Conservation (phyloP, 805 yeast species). For the Yamadazyma tumulicola region DNA sequence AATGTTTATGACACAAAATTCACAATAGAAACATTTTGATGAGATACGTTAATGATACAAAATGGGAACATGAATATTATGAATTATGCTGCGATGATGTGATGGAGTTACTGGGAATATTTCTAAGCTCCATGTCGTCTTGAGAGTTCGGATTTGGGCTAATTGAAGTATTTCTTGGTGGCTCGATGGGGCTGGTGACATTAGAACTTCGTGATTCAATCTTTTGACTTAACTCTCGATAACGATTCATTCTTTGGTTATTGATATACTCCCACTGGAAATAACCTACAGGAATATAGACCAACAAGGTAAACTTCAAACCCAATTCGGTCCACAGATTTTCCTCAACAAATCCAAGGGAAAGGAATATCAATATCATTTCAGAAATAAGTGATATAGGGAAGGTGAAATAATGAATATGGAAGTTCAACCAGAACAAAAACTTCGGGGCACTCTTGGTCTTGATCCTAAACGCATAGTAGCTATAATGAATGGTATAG, state of each 20-base stretch:
- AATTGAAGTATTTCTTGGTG: not conserved
- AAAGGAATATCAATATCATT: slow-evolving; percentile 31
- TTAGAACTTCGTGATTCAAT: slow-evolving; percentile 1
- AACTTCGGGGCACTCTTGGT: slow-evolving; percentile 33
- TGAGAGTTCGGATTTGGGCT: not conserved
- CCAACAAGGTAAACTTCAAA: slow-evolving; percentile 23
- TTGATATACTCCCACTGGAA: slow-evolving; percentile 30
- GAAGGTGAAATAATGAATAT: slow-evolving; percentile 30
- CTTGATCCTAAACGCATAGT: slow-evolving; percentile 33
- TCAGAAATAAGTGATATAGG: slow-evolving; percentile 33
- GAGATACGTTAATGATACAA: too few species aligned
- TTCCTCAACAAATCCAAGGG: slow-evolving; percentile 29
- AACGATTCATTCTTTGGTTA: slow-evolving; percentile 9
- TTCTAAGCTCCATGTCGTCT: slow-evolving; percentile 10
- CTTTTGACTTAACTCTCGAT: slow-evolving; percentile 7
- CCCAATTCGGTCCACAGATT: slow-evolving; percentile 22
- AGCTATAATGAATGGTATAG: slow-evolving; percentile 29
- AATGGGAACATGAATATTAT: too few species aligned
- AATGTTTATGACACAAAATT: too few species aligned
- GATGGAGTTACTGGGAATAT: slow-evolving; percentile 1
- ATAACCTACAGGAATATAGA: slow-evolving; percentile 36
- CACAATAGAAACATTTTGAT: too few species aligned
- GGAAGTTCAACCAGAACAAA: slow-evolving; percentile 35
- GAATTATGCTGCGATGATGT: too few species aligned
- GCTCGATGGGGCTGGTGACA: too few species aligned